Evolutionary conservation across 345 rosid genomes (phyloP).

Genomic region (Zanthoxylum bungeanum): DNA sequence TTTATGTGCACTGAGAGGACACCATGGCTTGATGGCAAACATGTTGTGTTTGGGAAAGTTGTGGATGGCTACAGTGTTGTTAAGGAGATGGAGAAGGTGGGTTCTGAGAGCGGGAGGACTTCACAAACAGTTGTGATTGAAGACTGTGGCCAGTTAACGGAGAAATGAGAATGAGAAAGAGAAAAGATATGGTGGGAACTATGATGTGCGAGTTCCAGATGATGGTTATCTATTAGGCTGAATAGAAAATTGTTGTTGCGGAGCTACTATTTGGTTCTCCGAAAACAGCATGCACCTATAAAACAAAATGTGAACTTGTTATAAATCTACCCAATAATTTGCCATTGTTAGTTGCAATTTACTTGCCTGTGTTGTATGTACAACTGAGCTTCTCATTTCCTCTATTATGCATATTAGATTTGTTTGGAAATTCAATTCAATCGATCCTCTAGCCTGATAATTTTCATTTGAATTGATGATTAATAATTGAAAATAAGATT

Average conservation of each 20-base stretch:
- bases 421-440: background rate
- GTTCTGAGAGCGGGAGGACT: constrained; percentile 48
- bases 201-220: background rate
- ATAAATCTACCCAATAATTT: background rate
- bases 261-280: background rate
- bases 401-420: background rate
- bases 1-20: constrained; percentile 81
- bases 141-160: constrained; percentile 59
- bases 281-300: background rate
- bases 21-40: constrained; percentile 83
- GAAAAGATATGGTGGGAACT: background rate
- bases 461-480: background rate
- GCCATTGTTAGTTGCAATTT: background rate
- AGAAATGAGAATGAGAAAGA: constrained; percentile 29
- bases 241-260: background rate
- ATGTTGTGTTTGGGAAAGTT: constrained; percentile 84
- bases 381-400: background rate
- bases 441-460: background rate
- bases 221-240: background rate
- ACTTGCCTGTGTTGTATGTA: background rate
- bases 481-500: background rate
- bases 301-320: background rate
- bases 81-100: constrained; percentile 67
- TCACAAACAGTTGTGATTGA: constrained; percentile 56
- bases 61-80: constrained; percentile 74